Evolutionary conservation across 805 yeast genomes (phyloP), one percentile per base, ranked within the genome.

Genomic region (Wickerhamiella qilinensis): DNA sequence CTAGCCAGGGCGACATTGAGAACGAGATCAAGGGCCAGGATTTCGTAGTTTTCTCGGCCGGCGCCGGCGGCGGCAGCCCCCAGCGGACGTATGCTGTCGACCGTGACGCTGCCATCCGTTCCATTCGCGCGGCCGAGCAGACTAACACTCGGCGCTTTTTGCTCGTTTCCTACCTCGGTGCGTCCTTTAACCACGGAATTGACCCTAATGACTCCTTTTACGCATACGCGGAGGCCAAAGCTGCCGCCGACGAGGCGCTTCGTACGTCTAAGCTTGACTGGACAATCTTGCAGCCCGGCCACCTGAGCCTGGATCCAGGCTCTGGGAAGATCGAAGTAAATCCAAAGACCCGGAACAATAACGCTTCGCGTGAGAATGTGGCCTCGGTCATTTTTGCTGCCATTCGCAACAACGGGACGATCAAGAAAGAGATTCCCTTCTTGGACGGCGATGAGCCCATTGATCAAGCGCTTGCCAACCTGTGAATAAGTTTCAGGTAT

Each of bases 31-130:
- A 56, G 31, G 76, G 73, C 3, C 63, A 60, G 28, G 72, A 71
- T 46, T 73, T 73, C 7, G 71, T 75, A 3, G 71, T 75, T 1
- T 71, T 73, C 58, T 57, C 69, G 30, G 80, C 77, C 0, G 81
- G 81, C 7, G 71, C 77, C 2, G 75, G 71, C 16, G 80, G 79
- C 2, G 67, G 66, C 33, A 68, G 69, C 14, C 46, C 65, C 6
- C 65, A 58, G 19, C 46, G 58, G 30, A 62, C 68, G 2, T 58
- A 73, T 37, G 58, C 65, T 18, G 69, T 75, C n/a, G 82, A 75
- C 47, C 57, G 73, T 42, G 80, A 75, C 49, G 76, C 75, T 3
- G 73, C 75, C 7, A 69, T 71, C 24, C 70, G 71, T 49, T 62
- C 67, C 1, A 60, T 68, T 40, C 78, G 74, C 48, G 79, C 76